These are phyloP conservation scores for Colletotrichum camelliae DNA, from an alignment of 2,329 filamentous ascomycete genomes.

Conservation along the genomic window DNA sequence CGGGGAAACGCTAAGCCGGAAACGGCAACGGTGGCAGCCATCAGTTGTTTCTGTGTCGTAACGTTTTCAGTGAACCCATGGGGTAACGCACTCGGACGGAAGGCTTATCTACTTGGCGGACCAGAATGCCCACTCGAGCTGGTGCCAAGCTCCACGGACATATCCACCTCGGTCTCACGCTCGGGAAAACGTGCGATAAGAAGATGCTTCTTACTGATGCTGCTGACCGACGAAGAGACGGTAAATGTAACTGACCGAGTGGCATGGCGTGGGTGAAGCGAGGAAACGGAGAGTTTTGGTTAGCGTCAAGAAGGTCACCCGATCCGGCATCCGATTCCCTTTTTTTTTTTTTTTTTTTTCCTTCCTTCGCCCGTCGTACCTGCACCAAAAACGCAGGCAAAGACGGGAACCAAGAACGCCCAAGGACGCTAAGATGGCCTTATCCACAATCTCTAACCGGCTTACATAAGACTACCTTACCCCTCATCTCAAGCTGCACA, in stretches of 20 bases:
- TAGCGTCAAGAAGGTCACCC: not conserved
- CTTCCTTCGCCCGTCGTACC: not conserved
- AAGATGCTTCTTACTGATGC: not conserved
- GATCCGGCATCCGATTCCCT: not conserved
- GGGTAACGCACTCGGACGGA: conserved; percentile 7
- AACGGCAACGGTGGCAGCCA: not conserved
- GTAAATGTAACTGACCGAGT: not conserved
- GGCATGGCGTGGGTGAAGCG: not conserved
- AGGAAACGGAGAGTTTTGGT: not conserved
- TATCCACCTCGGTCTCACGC: conserved; percentile 12
- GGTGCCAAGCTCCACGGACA: conserved; percentile 4
- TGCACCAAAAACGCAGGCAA: not conserved
- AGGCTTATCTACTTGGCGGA: conserved; percentile 21
- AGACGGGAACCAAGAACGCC: not conserved
- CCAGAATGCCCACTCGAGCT: not conserved
- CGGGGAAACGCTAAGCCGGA: conserved; percentile 1
- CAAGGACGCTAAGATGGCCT: not conserved
- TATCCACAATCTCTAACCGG: not conserved
- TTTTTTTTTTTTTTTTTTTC: no score
- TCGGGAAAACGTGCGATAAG: conserved; percentile 16
- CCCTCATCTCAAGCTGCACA: not conserved
- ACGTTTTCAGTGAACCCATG: conserved; percentile 21
- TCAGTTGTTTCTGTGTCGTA: conserved; percentile 22
- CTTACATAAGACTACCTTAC: not conserved
- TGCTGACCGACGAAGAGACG: not conserved